These are phyloP conservation scores for Litchi chinensis DNA, from an alignment of 345 rosid species.

Conservation along the genomic window DNA sequence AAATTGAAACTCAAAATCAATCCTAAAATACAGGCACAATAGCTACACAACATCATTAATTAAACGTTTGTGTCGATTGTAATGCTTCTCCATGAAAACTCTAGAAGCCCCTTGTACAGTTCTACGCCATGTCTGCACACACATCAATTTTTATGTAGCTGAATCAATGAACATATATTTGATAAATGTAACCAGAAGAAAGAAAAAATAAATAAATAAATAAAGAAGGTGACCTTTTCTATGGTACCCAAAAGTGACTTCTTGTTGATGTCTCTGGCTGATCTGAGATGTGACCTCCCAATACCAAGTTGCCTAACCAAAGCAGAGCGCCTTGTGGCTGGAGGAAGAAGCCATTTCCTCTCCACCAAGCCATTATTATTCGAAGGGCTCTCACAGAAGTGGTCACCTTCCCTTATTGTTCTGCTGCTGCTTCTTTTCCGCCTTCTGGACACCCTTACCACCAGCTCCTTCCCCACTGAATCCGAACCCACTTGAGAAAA, in stretches of 20 bases:
- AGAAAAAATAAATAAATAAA: too few relatives aligned
- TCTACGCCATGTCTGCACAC: constrained; percentile 78
- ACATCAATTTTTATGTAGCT: too few relatives aligned
- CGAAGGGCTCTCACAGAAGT: constrained; percentile 27
- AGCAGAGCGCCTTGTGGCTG: constrained; percentile 40
- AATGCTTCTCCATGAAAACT: constrained; percentile 75
- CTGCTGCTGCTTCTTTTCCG: constrained; percentile 31
- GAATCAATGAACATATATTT: neutral
- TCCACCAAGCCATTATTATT: constrained; percentile 44
- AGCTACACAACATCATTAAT: constrained; percentile 54
- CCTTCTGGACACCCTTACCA: constrained; percentile 33
- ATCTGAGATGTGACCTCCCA: constrained; percentile 45
- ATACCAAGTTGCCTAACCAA: constrained; percentile 59
- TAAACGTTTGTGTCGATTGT: constrained; percentile 76
- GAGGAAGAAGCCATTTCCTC: constrained; percentile 66
- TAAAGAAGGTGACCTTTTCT: constrained; percentile 48
- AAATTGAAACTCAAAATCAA: too few relatives aligned
- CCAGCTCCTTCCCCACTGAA: constrained; percentile 22
- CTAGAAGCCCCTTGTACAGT: constrained; percentile 85
- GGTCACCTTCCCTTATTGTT: constrained; percentile 20
- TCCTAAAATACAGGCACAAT: neutral
- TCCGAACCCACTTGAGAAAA: constrained; percentile 52
- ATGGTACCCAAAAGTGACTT: constrained; percentile 61
- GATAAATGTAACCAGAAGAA: too few relatives aligned
- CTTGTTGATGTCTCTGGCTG: constrained; percentile 43